phyloP scores from a whole-genome alignment of 441 rosid species.

The Capsella rubella region DNA sequence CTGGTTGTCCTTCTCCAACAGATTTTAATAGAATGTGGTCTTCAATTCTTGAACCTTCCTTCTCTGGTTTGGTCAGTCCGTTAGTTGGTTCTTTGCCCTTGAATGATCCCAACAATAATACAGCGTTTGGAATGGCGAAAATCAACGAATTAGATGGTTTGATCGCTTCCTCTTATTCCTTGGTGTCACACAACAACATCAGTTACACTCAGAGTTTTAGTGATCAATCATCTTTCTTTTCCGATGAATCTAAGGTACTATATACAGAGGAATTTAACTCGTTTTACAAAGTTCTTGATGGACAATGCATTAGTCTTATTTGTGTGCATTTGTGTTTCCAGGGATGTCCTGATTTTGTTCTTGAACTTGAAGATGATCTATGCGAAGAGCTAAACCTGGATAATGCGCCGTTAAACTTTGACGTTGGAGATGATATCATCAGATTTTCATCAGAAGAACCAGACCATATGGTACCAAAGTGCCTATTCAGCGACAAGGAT shows the following conservation, averaged over 20 bases:
- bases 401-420: slow-evolving; percentile 57
- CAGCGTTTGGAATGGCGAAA: slow-evolving; percentile 7
- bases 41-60: slow-evolving; percentile 50
- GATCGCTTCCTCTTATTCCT: slow-evolving; percentile 38
- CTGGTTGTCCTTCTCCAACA: slow-evolving; percentile 66
- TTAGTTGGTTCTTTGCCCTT: slow-evolving; percentile 38
- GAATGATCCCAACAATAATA: slow-evolving; percentile 39
- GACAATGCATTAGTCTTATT: not conserved
- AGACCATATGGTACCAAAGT: slow-evolving; percentile 20
- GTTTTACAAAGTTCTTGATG: slow-evolving; percentile 9
- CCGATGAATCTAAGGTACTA: slow-evolving; percentile 47
- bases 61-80: slow-evolving; percentile 23
- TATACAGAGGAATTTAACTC: slow-evolving; percentile 34
- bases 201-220: slow-evolving; percentile 42
- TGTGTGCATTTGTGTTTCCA: slow-evolving; percentile 14
- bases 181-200: slow-evolving; percentile 28
- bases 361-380: slow-evolving; percentile 50
- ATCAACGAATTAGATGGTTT: slow-evolving; percentile 24
- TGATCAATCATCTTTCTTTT: slow-evolving; percentile 54
- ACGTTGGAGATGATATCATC: slow-evolving; percentile 57
- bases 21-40: slow-evolving; percentile 70
- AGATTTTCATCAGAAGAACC: slow-evolving; percentile 47
- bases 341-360: slow-evolving; percentile 35
- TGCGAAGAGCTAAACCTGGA: slow-evolving; percentile 62
- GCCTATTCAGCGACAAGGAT: slow-evolving; percentile 24